A percentile compares a stretch with the other conserved stretches of the same genome.
These are phyloP conservation scores for Lepidium didymum DNA, from an alignment of 345 rosid species.

Conservation along the genomic window DNA sequence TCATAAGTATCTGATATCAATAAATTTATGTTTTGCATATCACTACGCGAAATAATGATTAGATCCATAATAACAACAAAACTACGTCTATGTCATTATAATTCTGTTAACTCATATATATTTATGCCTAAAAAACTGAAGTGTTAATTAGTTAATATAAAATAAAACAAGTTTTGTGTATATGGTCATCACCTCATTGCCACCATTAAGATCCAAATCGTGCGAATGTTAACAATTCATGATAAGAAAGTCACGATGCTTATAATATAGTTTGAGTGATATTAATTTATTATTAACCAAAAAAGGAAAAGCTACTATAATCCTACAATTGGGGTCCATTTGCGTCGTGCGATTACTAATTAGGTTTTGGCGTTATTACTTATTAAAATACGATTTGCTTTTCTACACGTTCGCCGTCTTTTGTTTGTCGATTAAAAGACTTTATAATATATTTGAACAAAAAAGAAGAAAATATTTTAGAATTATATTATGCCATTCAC, in stretches of 20 bases:
- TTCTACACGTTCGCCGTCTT: constrained; percentile 23
- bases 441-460: neutral
- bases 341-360: constrained; percentile 18
- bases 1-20: neutral
- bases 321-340: neutral
- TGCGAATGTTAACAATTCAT: neutral
- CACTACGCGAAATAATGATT: neutral
- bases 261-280: neutral
- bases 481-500: constrained; percentile 2
- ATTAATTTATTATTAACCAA: neutral
- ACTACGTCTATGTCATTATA: neutral
- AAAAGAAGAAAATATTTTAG: neutral
- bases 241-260: constrained; percentile 21
- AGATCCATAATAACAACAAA: neutral
- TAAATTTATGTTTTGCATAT: neutral
- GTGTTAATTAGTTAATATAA: neutral
- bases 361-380: constrained; percentile 3
- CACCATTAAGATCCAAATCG: constrained; percentile 11
- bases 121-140: neutral
- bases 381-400: constrained; percentile 14
- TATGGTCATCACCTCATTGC: neutral
- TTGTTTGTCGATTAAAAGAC: constrained; percentile 4
- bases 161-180: neutral
- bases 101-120: neutral
- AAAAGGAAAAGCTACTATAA: neutral